Percentiles rank a stretch among this genome's conserved stretches.
Conservation (phyloP, 225 moss, liverwort and hornwort species). For the Physcomitrellopsis africana region DNA sequence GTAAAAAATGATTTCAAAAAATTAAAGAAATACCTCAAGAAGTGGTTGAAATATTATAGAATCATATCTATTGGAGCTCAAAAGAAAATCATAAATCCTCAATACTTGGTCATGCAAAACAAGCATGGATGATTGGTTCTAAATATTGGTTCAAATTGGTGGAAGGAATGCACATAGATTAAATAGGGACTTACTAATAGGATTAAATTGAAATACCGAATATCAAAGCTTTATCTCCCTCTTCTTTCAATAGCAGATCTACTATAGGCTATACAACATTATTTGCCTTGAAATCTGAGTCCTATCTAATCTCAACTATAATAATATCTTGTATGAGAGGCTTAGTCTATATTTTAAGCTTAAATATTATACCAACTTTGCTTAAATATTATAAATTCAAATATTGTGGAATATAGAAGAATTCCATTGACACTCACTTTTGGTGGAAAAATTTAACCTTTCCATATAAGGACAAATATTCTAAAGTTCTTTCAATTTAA, state of each 20-base stretch:
- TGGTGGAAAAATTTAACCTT: too few species aligned
- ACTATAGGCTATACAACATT: conserved; percentile 93
- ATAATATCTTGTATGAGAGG: too few species aligned
- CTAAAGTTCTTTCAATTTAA: too few species aligned
- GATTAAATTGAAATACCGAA: conserved; percentile 79
- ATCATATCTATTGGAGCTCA: conserved; percentile 54
- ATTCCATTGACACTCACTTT: too few species aligned
- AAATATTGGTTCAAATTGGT: too few species aligned
- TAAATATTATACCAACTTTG: too few species aligned
- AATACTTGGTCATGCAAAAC: conserved; percentile 60
- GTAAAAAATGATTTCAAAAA: background rate
- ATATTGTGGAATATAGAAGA: too few species aligned
- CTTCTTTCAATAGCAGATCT: conserved; percentile 76
- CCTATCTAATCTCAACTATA: too few species aligned
- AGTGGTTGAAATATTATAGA: conserved; percentile 58
- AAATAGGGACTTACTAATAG: conserved; percentile 52
- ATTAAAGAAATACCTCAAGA: conserved; percentile 49
- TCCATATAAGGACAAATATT: too few species aligned
- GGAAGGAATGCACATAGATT: conserved; percentile 48
- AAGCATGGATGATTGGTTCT: conserved; percentile 57
- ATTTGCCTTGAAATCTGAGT: conserved; percentile 85
- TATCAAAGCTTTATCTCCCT: conserved; percentile 88
- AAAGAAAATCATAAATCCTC: conserved; percentile 60
- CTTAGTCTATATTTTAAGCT: too few species aligned
- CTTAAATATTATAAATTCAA: too few species aligned